Evolutionary conservation across 2,329 filamentous ascomycete genomes (phyloP).

Genomic region (Teratosphaeria destructans): DNA sequence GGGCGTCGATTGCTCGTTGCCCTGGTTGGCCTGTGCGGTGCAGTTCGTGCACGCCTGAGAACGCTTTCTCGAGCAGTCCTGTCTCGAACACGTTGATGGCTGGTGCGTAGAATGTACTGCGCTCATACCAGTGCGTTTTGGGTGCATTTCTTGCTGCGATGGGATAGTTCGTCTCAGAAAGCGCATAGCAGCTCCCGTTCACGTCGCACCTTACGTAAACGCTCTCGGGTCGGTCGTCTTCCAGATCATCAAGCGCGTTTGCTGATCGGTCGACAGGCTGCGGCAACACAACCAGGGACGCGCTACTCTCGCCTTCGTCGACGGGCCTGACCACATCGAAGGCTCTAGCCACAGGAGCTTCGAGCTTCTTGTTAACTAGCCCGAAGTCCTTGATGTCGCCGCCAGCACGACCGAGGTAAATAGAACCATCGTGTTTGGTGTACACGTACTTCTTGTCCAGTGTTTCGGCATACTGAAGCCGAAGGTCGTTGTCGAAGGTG

Average conservation of each 20-base stretch:
- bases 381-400: slow-evolving; percentile 55
- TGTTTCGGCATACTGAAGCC: slow-evolving; percentile 69
- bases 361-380: slow-evolving; percentile 20
- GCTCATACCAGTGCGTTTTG: slow-evolving; percentile 47
- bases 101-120: slow-evolving; percentile 38
- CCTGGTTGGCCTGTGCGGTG: slow-evolving; percentile 6
- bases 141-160: slow-evolving; percentile 63
- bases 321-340: slow-evolving; percentile 40
- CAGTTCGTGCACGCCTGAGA: slow-evolving; percentile 23
- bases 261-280: slow-evolving; percentile 60
- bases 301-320: slow-evolving; percentile 53
- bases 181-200: slow-evolving; percentile 82
- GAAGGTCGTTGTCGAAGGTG: slow-evolving; percentile 77
- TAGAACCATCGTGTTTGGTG: slow-evolving; percentile 70
- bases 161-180: slow-evolving; percentile 80
- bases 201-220: slow-evolving; percentile 81
- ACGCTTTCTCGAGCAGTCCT: slow-evolving; percentile 6
- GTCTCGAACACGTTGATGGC: slow-evolving; percentile 12
- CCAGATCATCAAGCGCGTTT: slow-evolving; percentile 15
- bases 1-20: slow-evolving; percentile 8
- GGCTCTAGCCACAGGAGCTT: slow-evolving; percentile 22
- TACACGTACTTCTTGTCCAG: slow-evolving; percentile 86
- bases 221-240: slow-evolving; percentile 31
- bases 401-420: slow-evolving; percentile 46
- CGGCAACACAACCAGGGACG: slow-evolving; percentile 72